phyloP scores from a whole-genome alignment of 2,329 filamentous ascomycete genomes.

The Nemania sp. region DNA sequence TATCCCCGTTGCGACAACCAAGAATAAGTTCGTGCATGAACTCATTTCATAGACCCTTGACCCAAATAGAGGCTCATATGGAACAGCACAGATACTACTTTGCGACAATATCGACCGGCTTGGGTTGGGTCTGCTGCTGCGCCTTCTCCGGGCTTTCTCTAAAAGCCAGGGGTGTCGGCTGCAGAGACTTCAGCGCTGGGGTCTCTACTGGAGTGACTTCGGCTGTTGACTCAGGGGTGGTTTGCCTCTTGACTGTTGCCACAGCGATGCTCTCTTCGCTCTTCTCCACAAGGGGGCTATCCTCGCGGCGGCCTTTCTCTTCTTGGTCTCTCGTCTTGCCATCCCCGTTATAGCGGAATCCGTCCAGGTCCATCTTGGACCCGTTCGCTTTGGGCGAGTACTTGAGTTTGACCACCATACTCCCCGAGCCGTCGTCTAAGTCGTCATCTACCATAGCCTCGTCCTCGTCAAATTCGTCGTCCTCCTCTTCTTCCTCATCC shows the following conservation, averaged over 20 bases:
- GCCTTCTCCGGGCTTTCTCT: constrained; percentile 72
- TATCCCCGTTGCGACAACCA: no score
- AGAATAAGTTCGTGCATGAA: no score
- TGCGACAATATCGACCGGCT: constrained; percentile 49
- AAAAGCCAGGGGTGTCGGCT: constrained; percentile 65
- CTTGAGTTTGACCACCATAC: constrained; percentile 80
- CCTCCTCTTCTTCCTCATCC: constrained; percentile 64
- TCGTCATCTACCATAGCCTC: constrained; percentile 67
- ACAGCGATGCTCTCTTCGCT: constrained; percentile 50
- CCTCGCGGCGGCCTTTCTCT: constrained; percentile 23
- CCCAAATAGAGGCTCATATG: neutral
- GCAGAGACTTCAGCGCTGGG: constrained; percentile 48
- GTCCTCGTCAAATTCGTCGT: constrained; percentile 62
- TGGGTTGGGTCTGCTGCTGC: constrained; percentile 46
- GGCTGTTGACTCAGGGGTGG: constrained; percentile 41
- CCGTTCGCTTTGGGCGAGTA: constrained; percentile 55
- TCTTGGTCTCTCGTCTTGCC: constrained; percentile 39
- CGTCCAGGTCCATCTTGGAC: constrained; percentile 50
- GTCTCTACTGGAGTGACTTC: constrained; percentile 37
- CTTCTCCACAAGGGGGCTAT: constrained; percentile 40
- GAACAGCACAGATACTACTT: constrained; percentile 21
- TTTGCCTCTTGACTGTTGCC: constrained; percentile 47
- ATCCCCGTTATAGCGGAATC: constrained; percentile 49
- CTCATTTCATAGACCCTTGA: no score
- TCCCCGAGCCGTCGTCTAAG: constrained; percentile 62